Base-by-base conservation (phyloP, 345 rosid species). In the Schrenkiella parvula region DNA sequence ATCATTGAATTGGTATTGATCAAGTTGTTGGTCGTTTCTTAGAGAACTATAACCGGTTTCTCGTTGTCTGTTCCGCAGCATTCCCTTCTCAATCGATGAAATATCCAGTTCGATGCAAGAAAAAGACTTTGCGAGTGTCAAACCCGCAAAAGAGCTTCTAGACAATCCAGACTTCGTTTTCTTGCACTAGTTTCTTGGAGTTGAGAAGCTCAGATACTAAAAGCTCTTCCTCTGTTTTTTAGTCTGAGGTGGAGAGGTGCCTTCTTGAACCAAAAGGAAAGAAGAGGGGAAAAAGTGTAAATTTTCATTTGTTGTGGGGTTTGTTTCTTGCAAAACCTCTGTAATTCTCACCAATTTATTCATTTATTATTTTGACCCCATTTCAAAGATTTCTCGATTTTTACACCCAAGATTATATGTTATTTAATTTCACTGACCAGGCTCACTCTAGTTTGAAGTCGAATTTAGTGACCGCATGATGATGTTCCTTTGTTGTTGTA, bases 1-100 rank as follows among this genome's bases (percentile, higher is more conserved):
- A 14, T 50, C 37, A 17, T 42, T 55, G 26, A 22, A 9, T 32
- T 57, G 44, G 12, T 44, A 12, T 34, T 10, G 25, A 57, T 21
- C 25, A 57, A 12, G 35, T 23, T 46, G 26, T 10, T 8, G 28
- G 31, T 38, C 6, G 21, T 42, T 55, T 38, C 37, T 26, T 23
- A 1, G 0, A 50, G 28, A 23, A n/a, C 15, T 9, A 13, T 37
- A 68, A 68, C 70, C 6, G 18, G 29, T 43, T 25, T 29, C 2
- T 50, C 0, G 18, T 50, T 23, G 10, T 8, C 5, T 23, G 47
- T 44, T 1, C 38, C 6, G 56, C 96, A 88, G 98, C 86, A 95
- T 92, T 72, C 99, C 97, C 29, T 95, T 92, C 89, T 92, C 99
- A 15, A 84, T 92, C 9, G 98, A 95, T 8, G 99, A 95, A 68